Percentiles rank a stretch among this genome's conserved stretches.
Evolutionary conservation across 2,329 filamentous ascomycete species (phyloP).

Genomic region (Mariannaea sp.): DNA sequence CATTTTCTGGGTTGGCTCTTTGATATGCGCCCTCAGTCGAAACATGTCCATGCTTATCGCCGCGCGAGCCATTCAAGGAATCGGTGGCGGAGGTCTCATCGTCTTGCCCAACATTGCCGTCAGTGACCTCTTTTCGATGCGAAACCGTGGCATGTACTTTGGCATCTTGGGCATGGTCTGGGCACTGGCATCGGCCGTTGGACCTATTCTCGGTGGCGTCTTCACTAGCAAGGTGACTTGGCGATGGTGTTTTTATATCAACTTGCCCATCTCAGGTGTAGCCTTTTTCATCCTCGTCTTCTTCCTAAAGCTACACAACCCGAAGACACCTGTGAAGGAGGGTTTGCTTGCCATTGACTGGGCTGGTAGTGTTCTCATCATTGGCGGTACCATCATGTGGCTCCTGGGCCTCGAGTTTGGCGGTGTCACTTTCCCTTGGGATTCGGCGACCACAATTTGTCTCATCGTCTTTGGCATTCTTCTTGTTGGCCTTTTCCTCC

Average conservation of each 20-base stretch:
- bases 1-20: slow-evolving; percentile 60
- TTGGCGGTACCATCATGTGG: slow-evolving; percentile 83
- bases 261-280: slow-evolving; percentile 56
- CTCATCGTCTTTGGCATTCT: slow-evolving; percentile 75
- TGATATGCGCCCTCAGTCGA: slow-evolving; percentile 56
- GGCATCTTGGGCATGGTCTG: slow-evolving; percentile 61
- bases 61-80: slow-evolving; percentile 60
- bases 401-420: slow-evolving; percentile 86
- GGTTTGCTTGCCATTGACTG: slow-evolving; percentile 69
- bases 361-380: slow-evolving; percentile 61
- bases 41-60: slow-evolving; percentile 59
- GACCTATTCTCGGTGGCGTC: slow-evolving; percentile 70
- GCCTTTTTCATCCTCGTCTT: slow-evolving; percentile 58
- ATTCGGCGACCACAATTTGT: slow-evolving; percentile 74
- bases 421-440: slow-evolving; percentile 76
- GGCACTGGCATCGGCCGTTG: slow-evolving; percentile 68
- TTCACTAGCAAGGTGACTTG: slow-evolving; percentile 68
- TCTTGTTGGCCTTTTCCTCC: slow-evolving; percentile 66
- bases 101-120: slow-evolving; percentile 65
- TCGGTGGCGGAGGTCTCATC: slow-evolving; percentile 62
- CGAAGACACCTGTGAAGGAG: slow-evolving; percentile 63
- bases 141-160: slow-evolving; percentile 57
- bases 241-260: slow-evolving; percentile 74
- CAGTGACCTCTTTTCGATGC: slow-evolving; percentile 59
- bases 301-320: slow-evolving; percentile 71